A percentile compares a stretch with the other conserved stretches of the same genome.
phyloP scores from a whole-genome alignment of 164 flowering plant genomes.

The Stephania japonica region DNA sequence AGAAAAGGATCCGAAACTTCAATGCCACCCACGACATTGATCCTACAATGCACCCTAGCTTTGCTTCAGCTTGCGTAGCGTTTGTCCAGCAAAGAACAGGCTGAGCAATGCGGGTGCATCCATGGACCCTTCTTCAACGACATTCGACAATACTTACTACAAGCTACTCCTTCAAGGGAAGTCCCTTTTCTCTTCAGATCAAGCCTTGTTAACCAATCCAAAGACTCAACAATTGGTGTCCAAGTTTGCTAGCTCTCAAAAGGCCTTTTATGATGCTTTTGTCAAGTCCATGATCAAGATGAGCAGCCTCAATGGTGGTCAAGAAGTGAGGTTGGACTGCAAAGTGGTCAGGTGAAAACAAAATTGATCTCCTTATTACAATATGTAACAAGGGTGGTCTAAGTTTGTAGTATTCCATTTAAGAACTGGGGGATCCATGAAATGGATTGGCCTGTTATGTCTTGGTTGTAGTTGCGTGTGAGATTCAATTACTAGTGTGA shows the following conservation, averaged over 20 bases:
- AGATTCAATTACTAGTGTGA: background rate
- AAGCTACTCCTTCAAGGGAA: constrained; percentile 56
- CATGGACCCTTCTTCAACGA: constrained; percentile 41
- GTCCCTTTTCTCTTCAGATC: constrained; percentile 71
- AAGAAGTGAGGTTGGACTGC: constrained; percentile 66
- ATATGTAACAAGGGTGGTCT: background rate
- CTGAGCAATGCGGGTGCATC: constrained; percentile 53
- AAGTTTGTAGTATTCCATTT: background rate
- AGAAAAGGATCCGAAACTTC: constrained; percentile 78
- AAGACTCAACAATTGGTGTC: constrained; percentile 45
- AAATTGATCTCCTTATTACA: background rate
- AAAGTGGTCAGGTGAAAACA: constrained; percentile 27
- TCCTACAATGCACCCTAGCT: constrained; percentile 49
- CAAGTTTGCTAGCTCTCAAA: constrained; percentile 43
- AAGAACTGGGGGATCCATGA: background rate
- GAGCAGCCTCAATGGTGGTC: constrained; percentile 63
- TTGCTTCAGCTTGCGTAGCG: constrained; percentile 42
- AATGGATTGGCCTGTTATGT: background rate
- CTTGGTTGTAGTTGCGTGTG: background rate
- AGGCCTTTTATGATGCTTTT: constrained; percentile 56
- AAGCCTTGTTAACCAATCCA: constrained; percentile 45
- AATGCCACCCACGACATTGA: constrained; percentile 45
- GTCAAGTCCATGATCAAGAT: constrained; percentile 79
- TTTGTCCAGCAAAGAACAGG: constrained; percentile 58
- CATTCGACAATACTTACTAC: constrained; percentile 68